Evolutionary conservation across 2,329 filamentous ascomycete genomes (phyloP), one percentile per base, ranked within the genome.

Genomic region (Aspergillus sp.): DNA sequence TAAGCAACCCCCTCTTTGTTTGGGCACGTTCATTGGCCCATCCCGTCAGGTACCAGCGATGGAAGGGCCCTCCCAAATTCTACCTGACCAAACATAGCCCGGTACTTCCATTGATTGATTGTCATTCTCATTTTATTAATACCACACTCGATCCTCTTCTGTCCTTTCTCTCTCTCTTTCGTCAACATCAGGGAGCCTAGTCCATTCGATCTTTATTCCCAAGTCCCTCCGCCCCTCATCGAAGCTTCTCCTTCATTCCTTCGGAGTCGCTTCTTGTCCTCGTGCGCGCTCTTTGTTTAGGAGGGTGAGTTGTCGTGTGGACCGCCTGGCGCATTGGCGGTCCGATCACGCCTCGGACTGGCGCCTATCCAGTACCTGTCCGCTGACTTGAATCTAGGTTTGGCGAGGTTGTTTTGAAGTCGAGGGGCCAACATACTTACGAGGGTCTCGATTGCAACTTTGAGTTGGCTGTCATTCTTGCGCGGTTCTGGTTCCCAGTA

Each of bases 191-290:
- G 40, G 40, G 19, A 42, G 40, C 22, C 40, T 20, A 10, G 4
- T 42, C 40, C 40, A 17, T 42, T 40, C 26, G 43, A 19, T 48
- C 22, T 50, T 45, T 30, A n/a, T n/a, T 49, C 7, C 35, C 32
- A 30, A 13, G 24, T 33, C 20, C 9, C 26, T 45, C 43, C 8
- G 7, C 26, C 43, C 19, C 43, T 17, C n/a, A 24, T 47, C 41
- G 41, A 47, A 22, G 24, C 48, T 38, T 49, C 51, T 56, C 55
- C 55, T 57, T 57, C 56, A 59, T 60, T 59, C 56, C 45, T 53
- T 47, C 46, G 46, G 50, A 41, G 45, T 38, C 51, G 36, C 47
- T 44, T 55, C 51, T 49, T 44, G 47, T 38, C 42, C 49, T 54
- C 42, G 52, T 51, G 49, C 32, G 49, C 47, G 16, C 41, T 48